Percentiles rank a stretch among this genome's conserved stretches.
These are phyloP conservation scores for Spathaspora sp. DNA, from an alignment of 1,139 yeast species.

Conservation along the genomic window DNA sequence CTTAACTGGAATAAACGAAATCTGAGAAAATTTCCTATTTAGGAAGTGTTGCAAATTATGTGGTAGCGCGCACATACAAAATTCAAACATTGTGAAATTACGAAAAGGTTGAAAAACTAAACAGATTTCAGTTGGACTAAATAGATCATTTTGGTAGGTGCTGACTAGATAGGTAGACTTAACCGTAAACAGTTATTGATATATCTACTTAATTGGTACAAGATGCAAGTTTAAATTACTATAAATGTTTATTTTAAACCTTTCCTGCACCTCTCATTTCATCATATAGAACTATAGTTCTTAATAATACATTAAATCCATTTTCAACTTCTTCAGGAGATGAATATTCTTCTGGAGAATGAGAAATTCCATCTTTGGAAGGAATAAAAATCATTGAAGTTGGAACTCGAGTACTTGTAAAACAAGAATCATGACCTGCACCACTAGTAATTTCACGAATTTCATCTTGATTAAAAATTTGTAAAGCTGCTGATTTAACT, in stretches of 20 bases:
- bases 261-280: conserved; percentile 12
- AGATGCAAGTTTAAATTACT: no score
- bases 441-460: conserved; percentile 57
- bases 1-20: not conserved
- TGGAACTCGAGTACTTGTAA: conserved; percentile 55
- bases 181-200: no score
- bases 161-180: no score
- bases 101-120: no score
- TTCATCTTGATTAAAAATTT: conserved; percentile 44
- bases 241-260: not conserved
- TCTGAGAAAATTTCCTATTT: conserved; percentile 2
- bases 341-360: conserved; percentile 65
- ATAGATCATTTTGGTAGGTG: no score
- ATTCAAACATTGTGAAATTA: no score
- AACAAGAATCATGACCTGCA: conserved; percentile 74
- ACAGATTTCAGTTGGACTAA: no score
- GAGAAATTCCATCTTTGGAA: conserved; percentile 67
- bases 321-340: conserved; percentile 60
- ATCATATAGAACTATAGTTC: conserved; percentile 60
- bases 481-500: conserved; percentile 51
- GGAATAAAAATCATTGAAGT: conserved; percentile 79
- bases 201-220: no score
- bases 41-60: conserved; percentile 1
- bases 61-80: not conserved
- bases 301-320: conserved; percentile 59